phyloP scores from a whole-genome alignment of 2,329 filamentous ascomycete genomes.

The Aspergillus glaucus region DNA sequence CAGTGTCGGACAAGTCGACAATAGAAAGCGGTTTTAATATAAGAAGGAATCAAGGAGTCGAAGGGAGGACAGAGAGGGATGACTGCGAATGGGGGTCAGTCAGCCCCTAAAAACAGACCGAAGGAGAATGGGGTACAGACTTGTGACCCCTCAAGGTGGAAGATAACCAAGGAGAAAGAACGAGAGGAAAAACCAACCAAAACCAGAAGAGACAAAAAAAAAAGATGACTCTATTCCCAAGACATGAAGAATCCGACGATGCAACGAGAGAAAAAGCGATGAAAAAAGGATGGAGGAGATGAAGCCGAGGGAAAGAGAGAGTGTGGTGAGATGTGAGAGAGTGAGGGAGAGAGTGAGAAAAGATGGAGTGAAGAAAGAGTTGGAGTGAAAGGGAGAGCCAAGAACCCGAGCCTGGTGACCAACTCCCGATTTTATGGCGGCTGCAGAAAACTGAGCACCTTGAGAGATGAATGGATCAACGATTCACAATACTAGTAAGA shows the following conservation, averaged over 20 bases:
- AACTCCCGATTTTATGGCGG: too few species aligned
- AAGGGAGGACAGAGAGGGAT: slow-evolving; percentile 2
- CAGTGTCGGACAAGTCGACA: too few species aligned
- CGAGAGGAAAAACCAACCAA: slow-evolving; percentile 3
- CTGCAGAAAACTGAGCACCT: too few species aligned
- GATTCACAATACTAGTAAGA: too few species aligned
- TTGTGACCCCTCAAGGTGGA: not conserved
- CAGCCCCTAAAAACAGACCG: slow-evolving; percentile 11
- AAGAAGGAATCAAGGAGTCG: not conserved
- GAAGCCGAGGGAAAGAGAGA: slow-evolving; percentile 5
- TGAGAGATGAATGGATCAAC: too few species aligned
- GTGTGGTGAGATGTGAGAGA: slow-evolving; percentile 3
- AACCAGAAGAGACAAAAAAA: not conserved
- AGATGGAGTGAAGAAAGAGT: slow-evolving; percentile 1
- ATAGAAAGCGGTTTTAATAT: not conserved
- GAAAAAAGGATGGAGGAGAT: slow-evolving; percentile 4
- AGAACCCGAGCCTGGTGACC: slow-evolving; percentile 3
- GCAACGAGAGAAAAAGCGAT: slow-evolving; percentile 1
- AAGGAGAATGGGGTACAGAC: slow-evolving; percentile 4
- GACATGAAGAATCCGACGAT: slow-evolving; percentile 6
- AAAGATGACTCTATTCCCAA: slow-evolving; percentile 6
- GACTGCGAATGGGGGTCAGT: slow-evolving; percentile 5
- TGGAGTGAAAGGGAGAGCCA: slow-evolving; percentile 16
- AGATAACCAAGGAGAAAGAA: slow-evolving; percentile 1
- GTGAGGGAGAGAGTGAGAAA: slow-evolving; percentile 1